Percentiles rank a stretch among this genome's conserved stretches.
These are phyloP conservation scores for Trichoderma harzianum DNA, from an alignment of 2,329 filamentous ascomycete genomes.

Conservation along the genomic window DNA sequence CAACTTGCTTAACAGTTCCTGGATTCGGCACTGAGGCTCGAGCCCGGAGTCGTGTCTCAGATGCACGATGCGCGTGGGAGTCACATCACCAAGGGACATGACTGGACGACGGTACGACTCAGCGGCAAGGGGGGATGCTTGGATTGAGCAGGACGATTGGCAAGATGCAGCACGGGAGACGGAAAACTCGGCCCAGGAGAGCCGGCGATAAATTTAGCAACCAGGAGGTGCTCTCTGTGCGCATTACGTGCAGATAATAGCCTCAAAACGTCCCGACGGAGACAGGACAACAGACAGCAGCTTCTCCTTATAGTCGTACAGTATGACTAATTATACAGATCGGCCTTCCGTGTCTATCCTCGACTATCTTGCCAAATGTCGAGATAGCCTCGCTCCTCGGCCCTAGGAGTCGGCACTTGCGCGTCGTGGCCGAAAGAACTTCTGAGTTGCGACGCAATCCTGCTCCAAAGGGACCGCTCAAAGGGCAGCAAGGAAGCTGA, in stretches of 20 bases:
- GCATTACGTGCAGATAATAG: neutral
- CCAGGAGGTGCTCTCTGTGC: neutral
- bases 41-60: neutral
- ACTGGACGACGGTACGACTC: neutral
- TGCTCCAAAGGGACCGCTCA: neutral
- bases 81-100: neutral
- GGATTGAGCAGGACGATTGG: neutral
- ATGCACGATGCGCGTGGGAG: neutral
- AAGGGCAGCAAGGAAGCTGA: constrained; percentile 1
- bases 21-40: neutral
- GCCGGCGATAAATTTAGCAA: constrained; percentile 6
- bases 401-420: neutral
- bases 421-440: neutral
- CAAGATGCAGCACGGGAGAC: neutral
- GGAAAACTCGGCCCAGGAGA: neutral
- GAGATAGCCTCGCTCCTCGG: neutral
- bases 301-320: neutral
- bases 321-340: neutral
- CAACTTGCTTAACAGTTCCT: neutral
- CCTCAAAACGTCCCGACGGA: neutral
- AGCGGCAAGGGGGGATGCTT: neutral
- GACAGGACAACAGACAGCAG: neutral
- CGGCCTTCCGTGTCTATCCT: too few relatives aligned
- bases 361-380: neutral
- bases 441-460: constrained; percentile 7